Base-by-base conservation (phyloP, 257 asterid species). In the Leptodermis oblonga region DNA sequence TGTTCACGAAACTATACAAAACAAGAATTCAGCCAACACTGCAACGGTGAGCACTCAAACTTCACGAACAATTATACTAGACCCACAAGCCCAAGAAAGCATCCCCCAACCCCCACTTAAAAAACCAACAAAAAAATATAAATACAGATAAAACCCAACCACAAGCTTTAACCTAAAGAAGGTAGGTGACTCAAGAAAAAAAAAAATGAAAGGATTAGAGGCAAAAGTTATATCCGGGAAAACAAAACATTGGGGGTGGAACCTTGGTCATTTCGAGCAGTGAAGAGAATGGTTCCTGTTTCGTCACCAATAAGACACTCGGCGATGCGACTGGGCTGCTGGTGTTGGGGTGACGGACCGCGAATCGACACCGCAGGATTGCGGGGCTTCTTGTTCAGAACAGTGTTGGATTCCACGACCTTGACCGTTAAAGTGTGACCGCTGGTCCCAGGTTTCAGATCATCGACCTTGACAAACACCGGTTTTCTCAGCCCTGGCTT, bases 261-360 rank as follows among this genome's bases (percentile, higher is more conserved):
- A 86, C 94, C 93, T 86, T 85, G 97, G 11, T 87, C 88, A 25
- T 90, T 87, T 53, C 97, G 88, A 49, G 97, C 95, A 77, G 97
- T 86, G 70, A 90, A 88, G 78, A 90, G 92, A 46, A 90, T 84
- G 51, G 91, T 74, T 49, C 86, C 97, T 8, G 97, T 84, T 26
- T 90, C 97, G 62, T 90, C 97, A 14, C 97, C 97, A 67, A 87
- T 65, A 65, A 90, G 93, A 65, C 97, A 90, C 72, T 90, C 97
- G 1, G 97, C 85, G 68, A 90, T 87, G 73, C 81, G 83, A 11
- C 85, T 71, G 59, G 78, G 73, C 13, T 77, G 88, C 76, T 74
- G 86, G 53, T 73, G 87, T 31, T 79, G 92, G 3, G 79, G 78
- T n/a, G 80, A 75, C 3, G 87, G 69, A 12, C 81, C 87, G 45